These are phyloP conservation scores for Anisodus acutangulus DNA, from an alignment of 257 asterid genomes.

Conservation along the genomic window DNA sequence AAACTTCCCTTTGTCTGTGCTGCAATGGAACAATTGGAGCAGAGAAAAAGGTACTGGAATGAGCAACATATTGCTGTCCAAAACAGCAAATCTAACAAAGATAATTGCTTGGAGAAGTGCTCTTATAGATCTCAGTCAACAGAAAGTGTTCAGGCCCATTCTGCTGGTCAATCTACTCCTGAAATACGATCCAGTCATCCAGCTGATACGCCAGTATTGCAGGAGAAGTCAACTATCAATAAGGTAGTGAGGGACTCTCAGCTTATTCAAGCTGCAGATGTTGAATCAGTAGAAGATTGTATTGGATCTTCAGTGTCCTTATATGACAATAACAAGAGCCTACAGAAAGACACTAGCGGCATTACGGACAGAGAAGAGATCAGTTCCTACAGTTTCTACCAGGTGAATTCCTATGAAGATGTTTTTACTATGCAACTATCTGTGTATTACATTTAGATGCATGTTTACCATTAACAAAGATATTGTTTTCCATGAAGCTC, in stretches of 20 bases:
- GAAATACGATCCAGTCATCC: constrained; percentile 34
- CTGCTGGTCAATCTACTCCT: constrained; percentile 31
- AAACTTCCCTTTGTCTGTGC: constrained; percentile 92
- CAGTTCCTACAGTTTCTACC: constrained; percentile 79
- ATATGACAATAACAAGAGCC: constrained; percentile 38
- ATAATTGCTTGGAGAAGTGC: constrained; percentile 28
- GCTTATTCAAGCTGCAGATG: constrained; percentile 47
- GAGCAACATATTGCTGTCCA: constrained; percentile 48
- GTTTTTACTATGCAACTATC: not conserved
- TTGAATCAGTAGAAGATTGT: constrained; percentile 45
- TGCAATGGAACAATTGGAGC: constrained; percentile 79
- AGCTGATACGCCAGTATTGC: constrained; percentile 39
- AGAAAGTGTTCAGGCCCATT: constrained; percentile 28
- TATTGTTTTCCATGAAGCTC: constrained; percentile 15
- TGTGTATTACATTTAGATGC: not conserved
- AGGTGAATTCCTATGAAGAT: constrained; percentile 52
- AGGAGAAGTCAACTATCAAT: constrained; percentile 42
- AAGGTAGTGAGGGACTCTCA: constrained; percentile 40
- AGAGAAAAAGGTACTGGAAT: constrained; percentile 78
- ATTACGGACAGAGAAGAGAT: constrained; percentile 47
- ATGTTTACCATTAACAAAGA: not conserved
- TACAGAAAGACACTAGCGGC: constrained; percentile 37
- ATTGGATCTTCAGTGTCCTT: constrained; percentile 51
- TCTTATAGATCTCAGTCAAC: constrained; percentile 46
- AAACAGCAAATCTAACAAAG: constrained; percentile 36